Evolutionary conservation across 768 basidiomycete species (phyloP).

Genomic region (Russula virescens): DNA sequence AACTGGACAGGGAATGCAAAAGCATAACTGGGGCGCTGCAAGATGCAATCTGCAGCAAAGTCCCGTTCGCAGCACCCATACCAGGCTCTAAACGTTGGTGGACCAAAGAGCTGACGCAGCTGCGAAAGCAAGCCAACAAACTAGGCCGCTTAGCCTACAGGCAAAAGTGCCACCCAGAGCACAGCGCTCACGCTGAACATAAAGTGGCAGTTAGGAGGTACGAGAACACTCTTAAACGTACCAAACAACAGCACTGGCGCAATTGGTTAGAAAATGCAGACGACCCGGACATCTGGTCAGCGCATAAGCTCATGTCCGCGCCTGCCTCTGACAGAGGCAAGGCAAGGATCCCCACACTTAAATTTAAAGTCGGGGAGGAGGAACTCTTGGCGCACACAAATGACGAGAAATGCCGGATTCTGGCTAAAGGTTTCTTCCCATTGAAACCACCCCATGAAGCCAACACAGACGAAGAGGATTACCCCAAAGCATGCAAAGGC

Average conservation of each 20-base stretch:
- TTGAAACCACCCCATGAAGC: no score
- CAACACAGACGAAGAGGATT: conserved; percentile 23
- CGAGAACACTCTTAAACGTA: accelerated
- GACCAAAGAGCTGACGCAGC: not conserved
- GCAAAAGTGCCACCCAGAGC: not conserved
- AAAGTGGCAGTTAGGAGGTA: not conserved
- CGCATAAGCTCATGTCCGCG: not conserved
- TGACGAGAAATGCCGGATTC: not conserved
- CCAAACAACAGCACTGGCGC: not conserved
- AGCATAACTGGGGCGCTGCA: not conserved
- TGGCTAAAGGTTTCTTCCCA: not conserved
- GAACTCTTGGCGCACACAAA: not conserved
- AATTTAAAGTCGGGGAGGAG: accelerated
- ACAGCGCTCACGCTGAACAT: not conserved
- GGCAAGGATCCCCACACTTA: not conserved
- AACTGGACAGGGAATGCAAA: not conserved
- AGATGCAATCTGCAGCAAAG: not conserved
- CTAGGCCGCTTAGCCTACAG: not conserved
- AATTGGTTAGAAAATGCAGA: not conserved
- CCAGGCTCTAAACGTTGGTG: conserved; percentile 1
- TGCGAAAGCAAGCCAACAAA: not conserved
- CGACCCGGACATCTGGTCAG: not conserved
- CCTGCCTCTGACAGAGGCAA: not conserved
- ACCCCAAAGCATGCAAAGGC: not conserved
- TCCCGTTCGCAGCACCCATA: not conserved